These are phyloP conservation scores for Escovopsis weberi DNA, from an alignment of 2,329 filamentous ascomycete genomes.

Conservation along the genomic window DNA sequence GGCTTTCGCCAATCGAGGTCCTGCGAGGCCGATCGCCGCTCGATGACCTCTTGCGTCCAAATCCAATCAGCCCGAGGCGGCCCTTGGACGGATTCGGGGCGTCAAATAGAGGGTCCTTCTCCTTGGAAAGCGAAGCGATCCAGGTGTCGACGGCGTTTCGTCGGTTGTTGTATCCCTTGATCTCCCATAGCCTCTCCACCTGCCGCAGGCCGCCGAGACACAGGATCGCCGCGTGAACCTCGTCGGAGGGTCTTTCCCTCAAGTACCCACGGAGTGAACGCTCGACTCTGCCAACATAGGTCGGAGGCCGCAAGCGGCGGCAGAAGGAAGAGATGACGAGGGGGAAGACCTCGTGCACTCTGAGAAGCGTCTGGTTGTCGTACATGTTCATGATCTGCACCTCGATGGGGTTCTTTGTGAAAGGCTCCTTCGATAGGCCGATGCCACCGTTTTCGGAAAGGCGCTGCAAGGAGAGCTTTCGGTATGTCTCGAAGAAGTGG, in stretches of 20 bases:
- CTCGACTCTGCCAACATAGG: slow-evolving; percentile 49
- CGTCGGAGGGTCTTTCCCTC: slow-evolving; percentile 46
- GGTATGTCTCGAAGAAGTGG: slow-evolving; percentile 53
- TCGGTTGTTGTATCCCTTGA: slow-evolving; percentile 48
- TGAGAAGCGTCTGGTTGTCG: slow-evolving; percentile 45
- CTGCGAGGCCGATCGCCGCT: slow-evolving; percentile 14
- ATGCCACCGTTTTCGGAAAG: slow-evolving; percentile 36
- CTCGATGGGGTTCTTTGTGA: slow-evolving; percentile 49
- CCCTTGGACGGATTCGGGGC: slow-evolving; percentile 26
- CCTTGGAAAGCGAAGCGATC: slow-evolving; percentile 38
- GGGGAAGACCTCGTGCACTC: slow-evolving; percentile 51
- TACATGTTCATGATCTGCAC: slow-evolving; percentile 48
- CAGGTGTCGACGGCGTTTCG: slow-evolving; percentile 44
- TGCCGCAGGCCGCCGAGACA: slow-evolving; percentile 47
- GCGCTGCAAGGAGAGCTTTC: slow-evolving; percentile 42
- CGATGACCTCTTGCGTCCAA: slow-evolving; percentile 44
- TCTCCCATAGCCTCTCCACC: slow-evolving; percentile 50
- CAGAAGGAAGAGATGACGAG: slow-evolving; percentile 50
- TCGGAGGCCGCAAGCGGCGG: slow-evolving; percentile 45
- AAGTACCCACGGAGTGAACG: slow-evolving; percentile 48
- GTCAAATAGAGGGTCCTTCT: slow-evolving; percentile 24
- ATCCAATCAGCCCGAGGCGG: slow-evolving; percentile 35
- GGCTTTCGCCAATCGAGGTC: slow-evolving; percentile 12
- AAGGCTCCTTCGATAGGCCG: slow-evolving; percentile 36
- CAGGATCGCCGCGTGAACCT: slow-evolving; percentile 45